phyloP scores from a whole-genome alignment of 257 asterid species.

The Capsicum chinense region DNA sequence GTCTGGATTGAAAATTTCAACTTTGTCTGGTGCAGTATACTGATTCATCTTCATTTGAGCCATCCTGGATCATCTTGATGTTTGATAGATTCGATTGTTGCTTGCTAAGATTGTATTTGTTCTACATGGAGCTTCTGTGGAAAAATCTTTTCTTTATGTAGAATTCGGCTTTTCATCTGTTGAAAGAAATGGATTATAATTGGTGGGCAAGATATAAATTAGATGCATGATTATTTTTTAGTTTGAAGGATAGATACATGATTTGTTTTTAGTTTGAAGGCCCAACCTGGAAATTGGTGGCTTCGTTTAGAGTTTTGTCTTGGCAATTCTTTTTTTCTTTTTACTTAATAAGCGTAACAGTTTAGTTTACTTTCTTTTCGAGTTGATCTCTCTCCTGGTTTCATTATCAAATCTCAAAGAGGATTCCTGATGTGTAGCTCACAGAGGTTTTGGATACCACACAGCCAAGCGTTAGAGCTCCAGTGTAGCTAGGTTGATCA shows the following conservation, averaged over 20 bases:
- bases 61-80: neutral
- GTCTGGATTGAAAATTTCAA: neutral
- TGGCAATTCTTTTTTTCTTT: neutral
- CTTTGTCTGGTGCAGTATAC: neutral
- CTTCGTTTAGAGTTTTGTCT: neutral
- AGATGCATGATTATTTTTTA: neutral
- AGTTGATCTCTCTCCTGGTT: neutral
- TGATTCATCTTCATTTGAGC: neutral
- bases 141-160: neutral
- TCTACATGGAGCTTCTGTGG: neutral
- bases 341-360: neutral
- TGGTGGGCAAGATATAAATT: neutral
- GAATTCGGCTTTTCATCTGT: neutral
- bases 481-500: neutral
- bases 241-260: neutral
- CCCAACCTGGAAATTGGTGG: neutral
- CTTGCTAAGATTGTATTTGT: slow-evolving; percentile 1
- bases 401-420: neutral
- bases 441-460: neutral
- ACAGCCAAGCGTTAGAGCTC: neutral
- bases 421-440: neutral
- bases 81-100: neutral
- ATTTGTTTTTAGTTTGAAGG: neutral
- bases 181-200: neutral
- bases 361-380: neutral